These are phyloP conservation scores for Flaveria sonorensis DNA, from an alignment of 129 eudicot genomes.

Conservation along the genomic window DNA sequence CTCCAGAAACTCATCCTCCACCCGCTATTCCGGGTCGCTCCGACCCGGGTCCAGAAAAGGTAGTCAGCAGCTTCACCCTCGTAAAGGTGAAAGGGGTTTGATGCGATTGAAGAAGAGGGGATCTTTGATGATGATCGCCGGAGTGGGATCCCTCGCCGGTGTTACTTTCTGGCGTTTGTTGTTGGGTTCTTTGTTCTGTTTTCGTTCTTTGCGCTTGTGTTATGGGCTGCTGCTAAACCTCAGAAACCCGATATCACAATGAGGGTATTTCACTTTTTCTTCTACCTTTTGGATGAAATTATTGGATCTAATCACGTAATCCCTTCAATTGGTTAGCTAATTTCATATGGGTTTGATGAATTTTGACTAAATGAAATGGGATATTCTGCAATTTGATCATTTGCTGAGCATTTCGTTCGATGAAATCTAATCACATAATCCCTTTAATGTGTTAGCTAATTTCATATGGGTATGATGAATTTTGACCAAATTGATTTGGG, in stretches of 20 bases:
- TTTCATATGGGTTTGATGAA: no score
- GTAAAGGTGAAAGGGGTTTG: conserved; percentile 69
- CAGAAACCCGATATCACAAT: conserved; percentile 71
- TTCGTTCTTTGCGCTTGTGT: conserved; percentile 57
- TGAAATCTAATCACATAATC: no score
- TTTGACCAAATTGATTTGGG: no score
- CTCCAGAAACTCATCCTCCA: conserved; percentile 98
- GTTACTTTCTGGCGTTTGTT: conserved; percentile 58
- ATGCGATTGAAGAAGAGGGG: conserved; percentile 92
- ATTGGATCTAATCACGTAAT: no score
- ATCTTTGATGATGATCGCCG: conserved; percentile 60
- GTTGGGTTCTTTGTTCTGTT: conserved; percentile 62
- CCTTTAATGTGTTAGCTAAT: background rate
- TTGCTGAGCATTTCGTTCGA: no score
- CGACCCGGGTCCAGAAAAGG: conserved; percentile 79
- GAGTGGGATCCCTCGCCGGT: conserved; percentile 49
- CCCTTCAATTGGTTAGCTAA: no score
- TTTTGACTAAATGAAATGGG: no score
- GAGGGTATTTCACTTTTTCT: conserved; percentile 47
- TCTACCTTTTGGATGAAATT: no score
- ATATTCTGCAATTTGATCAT: no score
- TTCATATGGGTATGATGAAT: no score
- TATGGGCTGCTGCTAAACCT: conserved; percentile 67
- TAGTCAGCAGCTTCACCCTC: conserved; percentile 17
- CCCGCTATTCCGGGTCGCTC: conserved; percentile 89